These are phyloP conservation scores for Hanseniaspora meyeri DNA, from an alignment of 805 yeast genomes.

Conservation along the genomic window DNA sequence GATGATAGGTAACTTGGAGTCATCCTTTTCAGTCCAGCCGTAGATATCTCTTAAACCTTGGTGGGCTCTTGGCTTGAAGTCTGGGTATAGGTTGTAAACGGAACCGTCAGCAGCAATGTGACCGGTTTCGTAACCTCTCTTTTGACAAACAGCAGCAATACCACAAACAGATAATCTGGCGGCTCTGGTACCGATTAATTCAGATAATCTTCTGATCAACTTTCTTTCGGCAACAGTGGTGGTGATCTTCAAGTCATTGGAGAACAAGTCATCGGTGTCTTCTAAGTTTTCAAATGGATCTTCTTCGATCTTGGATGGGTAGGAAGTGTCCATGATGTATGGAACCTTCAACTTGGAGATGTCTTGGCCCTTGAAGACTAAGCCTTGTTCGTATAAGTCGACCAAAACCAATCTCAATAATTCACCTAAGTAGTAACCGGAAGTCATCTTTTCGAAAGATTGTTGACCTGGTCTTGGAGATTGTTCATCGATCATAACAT, in stretches of 20 bases:
- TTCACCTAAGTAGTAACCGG: constrained; percentile 94
- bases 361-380: constrained; percentile 62
- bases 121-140: constrained; percentile 63
- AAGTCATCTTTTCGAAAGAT: constrained; percentile 90
- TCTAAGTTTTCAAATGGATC: constrained; percentile 77
- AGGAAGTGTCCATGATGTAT: constrained; percentile 78
- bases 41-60: constrained; percentile 78
- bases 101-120: constrained; percentile 97
- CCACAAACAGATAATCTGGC: constrained; percentile 90
- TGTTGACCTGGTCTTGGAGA: constrained; percentile 97
- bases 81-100: constrained; percentile 87
- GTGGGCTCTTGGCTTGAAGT: constrained; percentile 80
- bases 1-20: constrained; percentile 57
- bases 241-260: constrained; percentile 42
- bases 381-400: constrained; percentile 54
- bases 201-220: constrained; percentile 70
- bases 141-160: constrained; percentile 83
- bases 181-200: constrained; percentile 80
- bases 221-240: constrained; percentile 71
- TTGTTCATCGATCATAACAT: constrained; percentile 62
- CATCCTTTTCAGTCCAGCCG: constrained; percentile 46
- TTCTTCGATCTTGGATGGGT: constrained; percentile 75
- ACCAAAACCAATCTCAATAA: constrained; percentile 65
- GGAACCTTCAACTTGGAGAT: constrained; percentile 46
- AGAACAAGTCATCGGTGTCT: constrained; percentile 59